phyloP scores from a whole-genome alignment of 2,329 filamentous ascomycete species.

The Mycosphaerella arachidis region DNA sequence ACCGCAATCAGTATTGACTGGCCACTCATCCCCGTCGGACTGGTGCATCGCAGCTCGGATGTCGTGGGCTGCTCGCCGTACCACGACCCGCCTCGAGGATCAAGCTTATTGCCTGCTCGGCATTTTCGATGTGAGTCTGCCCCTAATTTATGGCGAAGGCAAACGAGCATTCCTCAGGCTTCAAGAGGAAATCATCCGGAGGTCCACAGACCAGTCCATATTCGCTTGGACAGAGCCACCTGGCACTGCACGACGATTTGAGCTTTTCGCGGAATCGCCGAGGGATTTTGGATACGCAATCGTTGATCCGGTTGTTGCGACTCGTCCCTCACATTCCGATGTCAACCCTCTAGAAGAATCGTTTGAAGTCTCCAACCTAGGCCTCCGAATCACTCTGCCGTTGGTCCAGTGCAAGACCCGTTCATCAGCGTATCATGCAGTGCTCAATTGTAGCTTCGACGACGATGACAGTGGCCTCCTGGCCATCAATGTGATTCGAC shows the following conservation, averaged over 20 bases:
- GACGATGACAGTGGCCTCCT: too few relatives aligned
- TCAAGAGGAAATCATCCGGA: background rate
- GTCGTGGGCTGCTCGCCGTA: background rate
- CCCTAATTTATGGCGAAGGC: background rate
- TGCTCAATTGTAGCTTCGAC: background rate
- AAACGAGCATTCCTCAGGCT: background rate
- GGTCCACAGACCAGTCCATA: background rate
- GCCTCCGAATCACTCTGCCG: too few relatives aligned
- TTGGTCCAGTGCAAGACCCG: too few relatives aligned
- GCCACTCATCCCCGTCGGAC: background rate
- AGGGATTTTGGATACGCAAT: background rate
- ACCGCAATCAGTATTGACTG: background rate
- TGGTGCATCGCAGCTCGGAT: background rate
- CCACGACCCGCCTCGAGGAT: background rate
- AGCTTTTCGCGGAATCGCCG: too few relatives aligned
- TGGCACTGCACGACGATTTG: too few relatives aligned
- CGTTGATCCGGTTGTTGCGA: background rate
- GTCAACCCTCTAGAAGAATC: background rate
- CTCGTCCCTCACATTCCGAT: too few relatives aligned
- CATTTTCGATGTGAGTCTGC: background rate
- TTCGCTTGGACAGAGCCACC: background rate
- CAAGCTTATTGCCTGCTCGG: background rate
- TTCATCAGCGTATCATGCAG: background rate
- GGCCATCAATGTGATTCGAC: too few relatives aligned
- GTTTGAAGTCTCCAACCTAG: too few relatives aligned